Base-by-base conservation (phyloP, 1,284 basidiomycete genomes). In the Rhodotorula sp. region DNA sequence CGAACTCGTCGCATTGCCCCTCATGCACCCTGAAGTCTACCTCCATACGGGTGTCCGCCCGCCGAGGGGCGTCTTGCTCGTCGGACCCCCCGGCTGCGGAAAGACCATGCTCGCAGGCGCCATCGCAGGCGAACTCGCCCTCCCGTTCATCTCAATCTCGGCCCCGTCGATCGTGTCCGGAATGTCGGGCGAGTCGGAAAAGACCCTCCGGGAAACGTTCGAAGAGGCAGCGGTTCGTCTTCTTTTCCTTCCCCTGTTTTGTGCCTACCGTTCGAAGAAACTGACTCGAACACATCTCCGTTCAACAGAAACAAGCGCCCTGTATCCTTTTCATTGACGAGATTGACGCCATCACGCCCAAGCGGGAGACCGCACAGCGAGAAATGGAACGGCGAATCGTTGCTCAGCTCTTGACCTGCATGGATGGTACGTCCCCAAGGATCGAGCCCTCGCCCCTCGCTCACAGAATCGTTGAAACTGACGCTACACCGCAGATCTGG, bases 341-440 rank as follows among this genome's bases (percentile, higher is more conserved):
- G 80, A 96, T 99, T 48, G 95, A 99, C 78, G 93, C 95, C 10
- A 96, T 99, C 76, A 98, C 95, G 1, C 93, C 93, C 0, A 99
- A 99, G 82, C 85, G 95, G 71, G 95, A 98, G 82, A 98, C 91
- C 73, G 95, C 95, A 0, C 93, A 95, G 78, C 84, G 95, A 71
- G 95, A 99, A 83, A 99, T 98, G 95, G 95, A 99, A 78, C 84
- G 95, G 55, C 85, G 95, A 14, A 98, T 99, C 70, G 95, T 99
- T 14, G 95, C 94, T 0, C 95, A 99, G 81, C 91, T 98, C 66
- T 82, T 98, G 63, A 99, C 95, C 0, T 98, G 94, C 81, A 95
- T 99, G 89, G 95, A 98, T 80, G 94, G 93, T 94, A 76, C 60
- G 84, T 48, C 22, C 42, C 7, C 37, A 12, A 12, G 10, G 8